Evolutionary conservation across 140 eudicot genomes (phyloP), one percentile per base, ranked within the genome.

Genomic region (Anethum foeniculum): DNA sequence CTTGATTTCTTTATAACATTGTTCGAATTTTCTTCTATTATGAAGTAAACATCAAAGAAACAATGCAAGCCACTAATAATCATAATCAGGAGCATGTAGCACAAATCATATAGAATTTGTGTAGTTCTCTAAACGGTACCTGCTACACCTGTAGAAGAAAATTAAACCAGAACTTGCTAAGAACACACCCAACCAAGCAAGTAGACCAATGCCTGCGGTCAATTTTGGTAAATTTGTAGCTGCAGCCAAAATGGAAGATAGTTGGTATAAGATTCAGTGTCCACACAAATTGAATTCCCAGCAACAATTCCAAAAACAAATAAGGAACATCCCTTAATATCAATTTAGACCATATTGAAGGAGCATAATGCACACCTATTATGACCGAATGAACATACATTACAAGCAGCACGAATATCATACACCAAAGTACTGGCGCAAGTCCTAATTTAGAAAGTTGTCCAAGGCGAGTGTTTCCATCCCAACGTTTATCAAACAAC

Each of bases 111-210:
- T 11, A 27, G 27, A 27, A 47, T 15, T 47, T 27, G 27, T 7
- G 27, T 54, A 75, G 67, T 25, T 19, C 64, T 30, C 67, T 32
- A 32, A 46, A 71, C 79, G 58, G 38, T 92, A 93, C 98, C 98
- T 80, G 91, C 97, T 96, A 86, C 99, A 96, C 84, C 94, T 88
- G 67, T 87, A 96, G 77, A 96, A 96, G 85, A 87, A 81, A 82
- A 93, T 64, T 69, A 96, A 77, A 82, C 99, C 99, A 68, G 87
- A 81, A 65, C 90, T 82, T 71, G 97, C 97, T 38, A 88, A 85
- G 77, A 82, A 46, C 65, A 92, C 92, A 83, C 99, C 99, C 87
- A 88, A 80, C 99, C 99, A 96, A 10, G 98, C 98, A 88, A 90
- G 82, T 84, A 93, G 88, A 19, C 92, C 98, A 84, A 89, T 86